Base-by-base conservation (phyloP, 108 stramenopile species). In the Conticribra guillardii region DNA sequence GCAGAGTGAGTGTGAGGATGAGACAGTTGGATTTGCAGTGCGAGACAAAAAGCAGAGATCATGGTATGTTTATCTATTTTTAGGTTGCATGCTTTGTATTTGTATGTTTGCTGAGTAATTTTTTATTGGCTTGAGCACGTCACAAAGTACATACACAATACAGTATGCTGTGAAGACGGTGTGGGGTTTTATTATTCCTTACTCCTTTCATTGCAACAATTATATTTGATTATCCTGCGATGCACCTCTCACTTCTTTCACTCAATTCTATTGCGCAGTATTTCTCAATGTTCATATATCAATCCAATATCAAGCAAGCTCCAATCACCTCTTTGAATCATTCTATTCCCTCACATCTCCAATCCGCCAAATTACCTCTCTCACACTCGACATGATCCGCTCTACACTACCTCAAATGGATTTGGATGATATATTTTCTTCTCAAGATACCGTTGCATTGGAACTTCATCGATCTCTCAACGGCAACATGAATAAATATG, bases 401-500 rank as follows among this genome's bases (percentile, higher is more conserved):
- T 78, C 75, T 48, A 76, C 80, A 22, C 54, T 89, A 11, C 84
- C 84, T 2, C 74, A 49, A 59, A 69, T 86, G 50, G 71, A 80
- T 24, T 64, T 89, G 30, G 87, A 85, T 45, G 65, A 81, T 21
- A 82, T 78, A 34, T 89, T 89, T 63, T 74, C 82, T 8, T 83
- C 86, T 51, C 92, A 96, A 64, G 88, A 84, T 32, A 84, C 93
- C 22, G 93, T 97, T 30, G 95, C 95, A 0, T 29, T 51, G 1
- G 60, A 64, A 14, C 67, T 88, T 3, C 84, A 82, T 41, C 63
- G 61, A 5, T 32, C 74, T 2, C 65, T 88, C 46, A 60, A 71
- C 22, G 63, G 50, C 11, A 30, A 19, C 22, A 73, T 88, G 74
- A 56, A 64, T 24, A 47, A 54, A 45, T 84, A 82, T 41, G 81